phyloP scores from a whole-genome alignment of 495 filamentous ascomycete species.

The Pseudevernia furfuracea region DNA sequence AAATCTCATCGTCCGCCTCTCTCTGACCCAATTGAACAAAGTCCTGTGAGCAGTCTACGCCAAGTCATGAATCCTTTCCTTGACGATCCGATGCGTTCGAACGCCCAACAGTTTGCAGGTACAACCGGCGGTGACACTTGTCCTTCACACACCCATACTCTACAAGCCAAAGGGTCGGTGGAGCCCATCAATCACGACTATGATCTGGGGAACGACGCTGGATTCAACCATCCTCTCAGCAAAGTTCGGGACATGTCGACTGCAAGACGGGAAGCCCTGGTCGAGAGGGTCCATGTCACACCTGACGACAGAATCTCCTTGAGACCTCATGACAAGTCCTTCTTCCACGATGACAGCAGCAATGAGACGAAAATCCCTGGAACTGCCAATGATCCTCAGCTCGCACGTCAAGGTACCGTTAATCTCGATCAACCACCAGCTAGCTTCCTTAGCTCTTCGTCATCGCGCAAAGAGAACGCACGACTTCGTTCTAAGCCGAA shows the following conservation, averaged over 20 bases:
- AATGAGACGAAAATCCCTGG: constrained; percentile 34
- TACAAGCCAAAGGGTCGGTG: constrained; percentile 15
- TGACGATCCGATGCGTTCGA: constrained; percentile 17
- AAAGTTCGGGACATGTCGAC: constrained; percentile 8
- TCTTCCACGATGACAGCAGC: constrained; percentile 46
- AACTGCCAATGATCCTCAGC: constrained; percentile 4
- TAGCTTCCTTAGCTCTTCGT: constrained; percentile 2
- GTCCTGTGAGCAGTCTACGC: constrained; percentile 81
- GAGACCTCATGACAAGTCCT: constrained; percentile 37
- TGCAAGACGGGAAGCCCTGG: constrained; percentile 6
- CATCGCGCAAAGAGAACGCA: constrained; percentile 3
- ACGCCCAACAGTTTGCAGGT: constrained; percentile 17
- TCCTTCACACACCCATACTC: constrained; percentile 5
- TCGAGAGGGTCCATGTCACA: constrained; percentile 11
- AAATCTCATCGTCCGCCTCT: constrained; percentile 28
- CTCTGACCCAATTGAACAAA: constrained; percentile 42
- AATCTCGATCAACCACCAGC: constrained; percentile 17
- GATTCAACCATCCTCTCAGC: constrained; percentile 13
- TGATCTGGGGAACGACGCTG: constrained; percentile 11
- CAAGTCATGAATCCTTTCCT: constrained; percentile 89
- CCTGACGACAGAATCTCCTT: constrained; percentile 7
- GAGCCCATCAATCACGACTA: constrained; percentile 4
- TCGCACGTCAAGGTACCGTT: constrained; percentile 12
- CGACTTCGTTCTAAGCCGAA: constrained; percentile 4
- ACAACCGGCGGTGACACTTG: constrained; percentile 2